phyloP scores from a whole-genome alignment of 352 stramenopile genomes.

The Phytophthora constricta region DNA sequence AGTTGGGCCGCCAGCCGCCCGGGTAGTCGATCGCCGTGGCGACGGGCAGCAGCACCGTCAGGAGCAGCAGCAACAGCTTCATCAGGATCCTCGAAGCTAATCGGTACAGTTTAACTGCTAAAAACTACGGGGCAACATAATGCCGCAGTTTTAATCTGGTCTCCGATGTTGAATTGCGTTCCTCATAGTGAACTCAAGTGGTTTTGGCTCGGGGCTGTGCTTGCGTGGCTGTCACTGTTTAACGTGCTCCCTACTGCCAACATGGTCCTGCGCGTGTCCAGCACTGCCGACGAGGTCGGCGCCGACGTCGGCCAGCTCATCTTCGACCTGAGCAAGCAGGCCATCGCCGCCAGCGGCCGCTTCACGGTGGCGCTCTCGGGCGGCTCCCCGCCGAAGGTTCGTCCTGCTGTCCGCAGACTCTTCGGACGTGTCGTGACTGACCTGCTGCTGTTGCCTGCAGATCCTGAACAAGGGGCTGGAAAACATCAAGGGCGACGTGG shows the following conservation, averaged over 20 bases:
- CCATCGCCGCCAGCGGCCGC: constrained; percentile 60
- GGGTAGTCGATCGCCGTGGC: constrained; percentile 41
- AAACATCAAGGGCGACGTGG: constrained; percentile 77
- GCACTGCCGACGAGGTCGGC: constrained; percentile 67
- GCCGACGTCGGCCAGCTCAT: constrained; percentile 67
- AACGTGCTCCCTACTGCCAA: constrained; percentile 2
- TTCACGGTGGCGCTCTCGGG: constrained; percentile 91
- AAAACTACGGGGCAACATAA: no score
- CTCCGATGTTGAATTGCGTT: no score
- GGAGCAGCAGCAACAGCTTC: neutral
- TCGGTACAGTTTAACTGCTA: no score
- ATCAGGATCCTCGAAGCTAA: no score
- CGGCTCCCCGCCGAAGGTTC: constrained; percentile 83
- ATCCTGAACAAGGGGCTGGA: constrained; percentile 86
- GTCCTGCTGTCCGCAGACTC: neutral
- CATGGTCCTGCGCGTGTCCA: constrained; percentile 69
- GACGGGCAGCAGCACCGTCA: constrained; percentile 9
- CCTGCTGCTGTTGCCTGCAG: constrained; percentile 29
- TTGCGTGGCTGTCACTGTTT: constrained; percentile 8
- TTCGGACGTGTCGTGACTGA: neutral
- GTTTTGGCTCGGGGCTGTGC: constrained; percentile 21
- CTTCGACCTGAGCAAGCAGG: constrained; percentile 64
- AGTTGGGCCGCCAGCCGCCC: constrained; percentile 41
- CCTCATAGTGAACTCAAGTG: neutral
- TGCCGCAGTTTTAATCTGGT: no score